Evolutionary conservation across 192 early-diverging fungal species (phyloP).

Genomic region (Mortierella claussenii): DNA sequence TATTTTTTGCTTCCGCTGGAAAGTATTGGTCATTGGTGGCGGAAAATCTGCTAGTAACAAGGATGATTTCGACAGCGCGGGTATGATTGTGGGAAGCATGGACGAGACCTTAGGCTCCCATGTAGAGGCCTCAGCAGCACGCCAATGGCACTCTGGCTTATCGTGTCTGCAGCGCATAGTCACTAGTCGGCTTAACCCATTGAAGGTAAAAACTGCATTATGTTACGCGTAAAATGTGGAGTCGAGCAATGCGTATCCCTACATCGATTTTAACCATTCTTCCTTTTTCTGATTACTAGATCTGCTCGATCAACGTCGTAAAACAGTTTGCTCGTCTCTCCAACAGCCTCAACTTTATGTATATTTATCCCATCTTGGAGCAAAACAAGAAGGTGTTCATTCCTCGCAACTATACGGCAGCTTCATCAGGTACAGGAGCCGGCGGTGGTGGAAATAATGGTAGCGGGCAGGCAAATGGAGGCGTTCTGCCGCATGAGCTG

Average conservation of each 20-base stretch:
- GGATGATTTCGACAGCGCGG: conserved; percentile 50
- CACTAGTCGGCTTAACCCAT: conserved; percentile 80
- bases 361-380: conserved; percentile 83
- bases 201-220: conserved; percentile 63
- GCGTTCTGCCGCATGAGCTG: conserved; percentile 30
- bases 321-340: conserved; percentile 88
- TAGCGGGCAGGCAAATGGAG: conserved; percentile 9
- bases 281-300: conserved; percentile 18
- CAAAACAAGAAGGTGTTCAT: conserved; percentile 64
- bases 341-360: conserved; percentile 85
- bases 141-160: conserved; percentile 72
- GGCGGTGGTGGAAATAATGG: neutral
- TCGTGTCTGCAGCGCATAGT: conserved; percentile 78
- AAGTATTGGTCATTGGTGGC: conserved; percentile 69
- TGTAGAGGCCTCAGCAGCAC: conserved; percentile 6
- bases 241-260: neutral
- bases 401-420: conserved; percentile 2
- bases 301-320: conserved; percentile 82
- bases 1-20: conserved; percentile 96
- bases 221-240: neutral
- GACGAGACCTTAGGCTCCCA: conserved; percentile 10
- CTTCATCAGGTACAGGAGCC: conserved; percentile 15
- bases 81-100: conserved; percentile 51
- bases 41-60: conserved; percentile 21
- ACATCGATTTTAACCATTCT: neutral